phyloP scores from a whole-genome alignment of 1,284 basidiomycete species.

The Chondrostereum purpureum region DNA sequence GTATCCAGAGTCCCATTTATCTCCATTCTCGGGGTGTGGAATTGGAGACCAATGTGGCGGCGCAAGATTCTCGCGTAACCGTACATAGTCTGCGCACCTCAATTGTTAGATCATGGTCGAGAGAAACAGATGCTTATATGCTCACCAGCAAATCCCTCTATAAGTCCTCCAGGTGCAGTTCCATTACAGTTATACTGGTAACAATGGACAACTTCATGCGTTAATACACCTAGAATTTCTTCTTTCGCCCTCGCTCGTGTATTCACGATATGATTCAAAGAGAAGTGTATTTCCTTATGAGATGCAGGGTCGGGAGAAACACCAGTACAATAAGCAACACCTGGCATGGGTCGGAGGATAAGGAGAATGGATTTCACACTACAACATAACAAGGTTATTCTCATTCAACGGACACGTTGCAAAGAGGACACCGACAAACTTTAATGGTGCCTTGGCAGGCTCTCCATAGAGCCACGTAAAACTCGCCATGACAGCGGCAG shows the following conservation, averaged over 20 bases:
- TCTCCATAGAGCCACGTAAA: conserved; percentile 53
- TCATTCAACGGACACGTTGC: no score
- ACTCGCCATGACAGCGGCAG: conserved; percentile 45
- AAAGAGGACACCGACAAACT: conserved; percentile 33
- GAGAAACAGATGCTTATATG: neutral
- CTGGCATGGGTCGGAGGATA: conserved; percentile 56
- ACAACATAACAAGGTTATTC: conserved; percentile 11
- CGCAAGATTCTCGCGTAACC: neutral
- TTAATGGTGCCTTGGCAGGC: conserved; percentile 43
- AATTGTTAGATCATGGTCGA: no score
- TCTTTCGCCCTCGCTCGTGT: conserved; percentile 38
- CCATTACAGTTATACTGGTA: conserved; percentile 59
- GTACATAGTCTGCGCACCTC: conserved; percentile 8
- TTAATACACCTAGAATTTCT: conserved; percentile 60
- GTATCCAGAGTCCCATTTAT: conserved; percentile 68
- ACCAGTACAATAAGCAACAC: conserved; percentile 60
- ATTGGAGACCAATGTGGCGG: conserved; percentile 7
- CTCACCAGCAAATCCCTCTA: conserved; percentile 70
- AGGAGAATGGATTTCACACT: conserved; percentile 51
- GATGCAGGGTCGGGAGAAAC: conserved; percentile 23
- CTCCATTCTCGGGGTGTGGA: conserved; percentile 23
- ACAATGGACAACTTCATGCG: conserved; percentile 68
- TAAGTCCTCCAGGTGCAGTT: conserved; percentile 51
- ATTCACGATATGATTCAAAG: conserved; percentile 51
- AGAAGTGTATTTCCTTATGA: conserved; percentile 67